phyloP scores from a whole-genome alignment of 345 rosid species.

The Eucalyptus erythrocorys region DNA sequence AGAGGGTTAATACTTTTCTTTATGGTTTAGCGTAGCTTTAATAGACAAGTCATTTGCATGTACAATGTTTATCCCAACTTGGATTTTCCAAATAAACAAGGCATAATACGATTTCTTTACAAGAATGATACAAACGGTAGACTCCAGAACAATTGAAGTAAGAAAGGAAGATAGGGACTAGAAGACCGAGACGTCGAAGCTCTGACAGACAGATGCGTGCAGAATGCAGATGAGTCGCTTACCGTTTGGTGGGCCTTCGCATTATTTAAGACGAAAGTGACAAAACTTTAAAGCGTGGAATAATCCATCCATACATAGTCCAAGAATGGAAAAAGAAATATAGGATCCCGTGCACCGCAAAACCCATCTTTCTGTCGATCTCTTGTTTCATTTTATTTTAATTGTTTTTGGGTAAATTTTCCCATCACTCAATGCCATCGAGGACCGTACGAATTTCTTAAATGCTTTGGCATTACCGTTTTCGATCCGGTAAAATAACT shows the following conservation, averaged over 20 bases:
- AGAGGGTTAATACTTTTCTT: not conserved
- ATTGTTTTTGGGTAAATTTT: not conserved
- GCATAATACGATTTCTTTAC: not conserved
- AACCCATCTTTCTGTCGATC: not conserved
- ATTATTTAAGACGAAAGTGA: not conserved
- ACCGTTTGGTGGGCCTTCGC: not conserved
- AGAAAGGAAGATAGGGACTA: not conserved
- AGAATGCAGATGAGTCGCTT: not conserved
- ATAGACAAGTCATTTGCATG: not conserved
- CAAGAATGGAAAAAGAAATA: not conserved
- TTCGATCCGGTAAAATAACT: not conserved
- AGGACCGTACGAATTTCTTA: not conserved
- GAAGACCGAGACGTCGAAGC: not conserved
- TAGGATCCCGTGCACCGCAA: not conserved
- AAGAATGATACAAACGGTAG: not conserved
- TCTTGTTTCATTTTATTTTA: not conserved
- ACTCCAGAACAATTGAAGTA: not conserved
- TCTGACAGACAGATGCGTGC: not conserved
- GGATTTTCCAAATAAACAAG: not conserved
- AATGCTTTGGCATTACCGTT: not conserved
- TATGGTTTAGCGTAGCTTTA: not conserved
- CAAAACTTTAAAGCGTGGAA: not conserved
- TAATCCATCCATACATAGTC: not conserved
- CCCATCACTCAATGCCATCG: not conserved
- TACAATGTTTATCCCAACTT: not conserved